Conservation (phyloP, 768 basidiomycete species). For the Holtermanniella nyarrowii region DNA sequence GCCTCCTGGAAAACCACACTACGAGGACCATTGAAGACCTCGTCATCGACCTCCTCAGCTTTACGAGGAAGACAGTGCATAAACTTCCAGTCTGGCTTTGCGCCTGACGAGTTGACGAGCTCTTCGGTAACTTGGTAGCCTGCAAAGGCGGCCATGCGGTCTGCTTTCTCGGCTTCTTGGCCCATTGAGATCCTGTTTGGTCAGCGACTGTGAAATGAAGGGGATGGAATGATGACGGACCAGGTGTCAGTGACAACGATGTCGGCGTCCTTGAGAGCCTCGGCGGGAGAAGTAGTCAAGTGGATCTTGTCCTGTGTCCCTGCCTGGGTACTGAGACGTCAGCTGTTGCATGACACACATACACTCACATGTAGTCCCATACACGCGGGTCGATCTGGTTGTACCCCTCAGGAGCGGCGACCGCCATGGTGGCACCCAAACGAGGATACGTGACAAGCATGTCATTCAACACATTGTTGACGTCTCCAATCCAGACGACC, state of each 20-base stretch:
- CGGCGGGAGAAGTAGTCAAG: slow-evolving; percentile 50
- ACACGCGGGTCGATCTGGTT: slow-evolving; percentile 48
- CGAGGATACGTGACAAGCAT: slow-evolving; percentile 93
- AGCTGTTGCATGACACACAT: neutral
- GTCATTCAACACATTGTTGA: slow-evolving; percentile 89
- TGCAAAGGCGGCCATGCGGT: slow-evolving; percentile 71
- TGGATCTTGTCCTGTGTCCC: slow-evolving; percentile 27
- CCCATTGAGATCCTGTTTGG: slow-evolving; percentile 90
- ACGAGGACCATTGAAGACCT: slow-evolving; percentile 89
- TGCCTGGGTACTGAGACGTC: slow-evolving; percentile 20
- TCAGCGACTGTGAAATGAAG: neutral
- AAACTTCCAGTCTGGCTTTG: slow-evolving; percentile 83
- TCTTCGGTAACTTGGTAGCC: slow-evolving; percentile 92
- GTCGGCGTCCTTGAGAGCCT: slow-evolving; percentile 81
- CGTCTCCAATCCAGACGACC: slow-evolving; percentile 86
- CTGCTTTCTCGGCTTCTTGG: slow-evolving; percentile 84
- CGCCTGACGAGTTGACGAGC: slow-evolving; percentile 68
- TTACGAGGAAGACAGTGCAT: slow-evolving; percentile 93
- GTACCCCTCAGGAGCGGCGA: slow-evolving; percentile 63
- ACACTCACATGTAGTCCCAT: slow-evolving; percentile 63
- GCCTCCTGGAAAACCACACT: slow-evolving; percentile 88
- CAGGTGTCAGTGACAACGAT: slow-evolving; percentile 98
- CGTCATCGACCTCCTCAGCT: slow-evolving; percentile 85
- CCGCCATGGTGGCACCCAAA: slow-evolving; percentile 70
- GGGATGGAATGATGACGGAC: slow-evolving; percentile 44